Evolutionary conservation across 345 rosid genomes (phyloP).

Genomic region (Euphorbia lathyris): DNA sequence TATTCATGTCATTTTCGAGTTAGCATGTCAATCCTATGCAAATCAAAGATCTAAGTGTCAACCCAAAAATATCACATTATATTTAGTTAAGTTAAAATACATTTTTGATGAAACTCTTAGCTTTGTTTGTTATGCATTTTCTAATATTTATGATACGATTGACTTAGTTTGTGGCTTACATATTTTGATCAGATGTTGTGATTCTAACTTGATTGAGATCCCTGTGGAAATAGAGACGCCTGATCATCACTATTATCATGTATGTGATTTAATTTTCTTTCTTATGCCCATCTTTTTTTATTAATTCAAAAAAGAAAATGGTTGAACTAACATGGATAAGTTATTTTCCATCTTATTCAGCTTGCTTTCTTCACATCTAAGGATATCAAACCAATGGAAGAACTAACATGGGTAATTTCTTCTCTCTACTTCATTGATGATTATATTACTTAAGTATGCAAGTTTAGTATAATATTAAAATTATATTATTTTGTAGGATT

Average conservation of each 20-base stretch:
- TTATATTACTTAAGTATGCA: too few species aligned
- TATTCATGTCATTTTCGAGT: too few species aligned
- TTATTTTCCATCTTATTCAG: conserved; percentile 6
- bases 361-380: conserved; percentile 22
- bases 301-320: neutral
- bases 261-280: conserved; percentile 2
- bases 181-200: conserved; percentile 9
- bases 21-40: too few species aligned
- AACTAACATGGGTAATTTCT: conserved; percentile 23
- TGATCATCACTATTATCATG: conserved; percentile 25
- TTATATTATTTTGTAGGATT: conserved; percentile 17
- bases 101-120: too few species aligned
- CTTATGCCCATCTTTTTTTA: neutral
- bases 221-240: conserved; percentile 26
- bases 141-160: neutral
- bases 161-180: neutral
- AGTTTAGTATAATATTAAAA: neutral
- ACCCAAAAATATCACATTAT: too few species aligned
- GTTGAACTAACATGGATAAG: too few species aligned
- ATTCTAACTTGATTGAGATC: conserved; percentile 17
- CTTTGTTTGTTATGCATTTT: neutral
- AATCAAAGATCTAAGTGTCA: too few species aligned
- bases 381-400: conserved; percentile 21
- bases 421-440: neutral
- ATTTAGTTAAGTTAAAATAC: too few species aligned